Evolutionary conservation across 164 flowering plant genomes (phyloP).

Genomic region (Berberis thunbergii): DNA sequence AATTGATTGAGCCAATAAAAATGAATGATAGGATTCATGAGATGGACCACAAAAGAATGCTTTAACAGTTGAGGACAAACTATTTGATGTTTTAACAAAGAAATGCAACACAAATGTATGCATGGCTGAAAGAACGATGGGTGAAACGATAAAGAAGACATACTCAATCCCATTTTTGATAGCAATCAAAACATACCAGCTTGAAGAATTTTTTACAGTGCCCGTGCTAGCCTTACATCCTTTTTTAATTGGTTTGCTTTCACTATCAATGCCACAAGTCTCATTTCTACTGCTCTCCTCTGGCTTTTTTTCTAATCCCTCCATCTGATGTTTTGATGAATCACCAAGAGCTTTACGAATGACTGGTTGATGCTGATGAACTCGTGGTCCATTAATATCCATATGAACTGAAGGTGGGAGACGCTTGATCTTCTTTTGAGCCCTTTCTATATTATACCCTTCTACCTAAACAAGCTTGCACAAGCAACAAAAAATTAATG

Average conservation of each 20-base stretch:
- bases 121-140: not conserved
- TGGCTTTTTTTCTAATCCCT: conserved; percentile 17
- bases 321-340: conserved; percentile 19
- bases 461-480: conserved; percentile 53
- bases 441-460: conserved; percentile 54
- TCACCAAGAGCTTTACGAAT: conserved; percentile 20
- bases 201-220: conserved; percentile 32
- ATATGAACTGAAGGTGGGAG: conserved; percentile 40
- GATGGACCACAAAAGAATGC: not conserved
- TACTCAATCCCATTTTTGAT: not conserved
- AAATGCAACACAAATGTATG: not conserved
- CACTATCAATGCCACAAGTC: conserved; percentile 19
- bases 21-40: no score
- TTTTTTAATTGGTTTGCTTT: conserved; percentile 18
- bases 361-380: conserved; percentile 10
- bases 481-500: not conserved
- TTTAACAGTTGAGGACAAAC: not conserved
- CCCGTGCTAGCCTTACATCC: conserved; percentile 15
- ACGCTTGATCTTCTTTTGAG: conserved; percentile 65
- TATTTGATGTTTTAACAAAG: not conserved
- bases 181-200: conserved; percentile 35
- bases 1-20: not conserved
- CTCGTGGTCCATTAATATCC: conserved; percentile 25
- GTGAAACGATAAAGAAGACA: not conserved
- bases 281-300: conserved; percentile 21